Conservation (phyloP, 2,329 filamentous ascomycete genomes). For the Rutstroemia sydowiana region DNA sequence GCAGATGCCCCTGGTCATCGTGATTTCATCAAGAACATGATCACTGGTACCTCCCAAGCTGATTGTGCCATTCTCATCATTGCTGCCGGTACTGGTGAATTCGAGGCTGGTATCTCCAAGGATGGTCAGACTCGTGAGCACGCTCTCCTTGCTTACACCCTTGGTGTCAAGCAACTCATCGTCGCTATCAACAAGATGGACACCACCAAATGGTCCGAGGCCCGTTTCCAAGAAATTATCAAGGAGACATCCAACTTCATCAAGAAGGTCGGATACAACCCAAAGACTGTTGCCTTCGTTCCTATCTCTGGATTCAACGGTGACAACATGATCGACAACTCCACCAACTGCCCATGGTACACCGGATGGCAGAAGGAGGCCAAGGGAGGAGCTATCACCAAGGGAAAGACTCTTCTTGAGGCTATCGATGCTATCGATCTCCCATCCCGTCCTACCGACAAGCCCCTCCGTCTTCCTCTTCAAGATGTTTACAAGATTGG, state of each 20-base stretch:
- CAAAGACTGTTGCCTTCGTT: conserved; percentile 90
- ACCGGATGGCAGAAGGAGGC: conserved; percentile 99
- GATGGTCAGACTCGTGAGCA: conserved; percentile 97
- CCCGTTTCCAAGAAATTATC: conserved; percentile 87
- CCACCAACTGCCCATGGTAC: conserved; percentile 98
- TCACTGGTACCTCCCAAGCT: conserved; percentile 86
- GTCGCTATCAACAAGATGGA: conserved; percentile 99
- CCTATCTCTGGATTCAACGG: conserved; percentile 99
- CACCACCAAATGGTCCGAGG: conserved; percentile 93
- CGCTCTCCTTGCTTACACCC: conserved; percentile 94
- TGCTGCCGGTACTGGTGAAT: conserved; percentile 93
- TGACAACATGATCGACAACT: conserved; percentile 96
- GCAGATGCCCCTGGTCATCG: conserved; percentile 96
- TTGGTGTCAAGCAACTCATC: conserved; percentile 93
- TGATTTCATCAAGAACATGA: conserved; percentile 97
- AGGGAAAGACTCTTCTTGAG: conserved; percentile 97
- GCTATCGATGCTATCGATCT: conserved; percentile 95
- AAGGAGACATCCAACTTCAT: conserved; percentile 82
- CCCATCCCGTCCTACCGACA: conserved; percentile 90
- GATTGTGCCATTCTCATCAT: conserved; percentile 95
- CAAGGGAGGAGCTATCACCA: conserved; percentile 69
- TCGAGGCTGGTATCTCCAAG: conserved; percentile 96
- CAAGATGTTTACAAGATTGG: conserved; percentile 99
- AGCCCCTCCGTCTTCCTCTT: conserved; percentile 99
- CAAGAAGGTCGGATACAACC: conserved; percentile 87